phyloP scores from a whole-genome alignment of 2,329 filamentous ascomycete species.

The Colletotrichum melonis region DNA sequence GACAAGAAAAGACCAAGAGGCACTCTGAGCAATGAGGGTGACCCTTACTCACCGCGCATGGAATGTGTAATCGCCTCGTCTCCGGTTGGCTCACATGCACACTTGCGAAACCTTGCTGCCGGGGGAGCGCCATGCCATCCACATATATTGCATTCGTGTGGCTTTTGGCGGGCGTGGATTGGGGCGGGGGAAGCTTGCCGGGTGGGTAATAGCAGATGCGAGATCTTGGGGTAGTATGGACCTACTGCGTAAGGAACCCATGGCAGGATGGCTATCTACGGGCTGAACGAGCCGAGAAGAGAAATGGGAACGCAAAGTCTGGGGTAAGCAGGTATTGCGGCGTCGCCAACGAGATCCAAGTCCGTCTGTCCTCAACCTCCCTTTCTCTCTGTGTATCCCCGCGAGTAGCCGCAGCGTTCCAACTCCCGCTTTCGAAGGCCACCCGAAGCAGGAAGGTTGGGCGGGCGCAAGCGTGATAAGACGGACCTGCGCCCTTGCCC shows the following conservation, averaged over 20 bases:
- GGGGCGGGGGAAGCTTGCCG: neutral
- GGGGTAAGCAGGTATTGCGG: neutral
- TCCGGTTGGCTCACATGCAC: slow-evolving; percentile 30
- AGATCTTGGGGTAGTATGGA: slow-evolving; percentile 24
- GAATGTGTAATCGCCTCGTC: slow-evolving; percentile 14
- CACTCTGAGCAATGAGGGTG: neutral
- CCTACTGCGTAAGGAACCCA: too few relatives aligned
- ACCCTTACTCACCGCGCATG: neutral
- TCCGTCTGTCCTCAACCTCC: neutral
- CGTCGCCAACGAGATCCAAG: neutral
- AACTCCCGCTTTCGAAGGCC: neutral
- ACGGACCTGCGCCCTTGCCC: neutral
- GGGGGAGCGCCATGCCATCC: neutral
- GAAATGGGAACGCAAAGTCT: neutral
- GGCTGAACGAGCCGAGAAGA: neutral
- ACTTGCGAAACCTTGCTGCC: slow-evolving; percentile 22
- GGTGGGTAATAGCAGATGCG: neutral
- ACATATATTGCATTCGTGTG: neutral
- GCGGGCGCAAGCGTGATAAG: neutral
- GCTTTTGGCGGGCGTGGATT: neutral
- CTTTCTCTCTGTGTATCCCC: neutral
- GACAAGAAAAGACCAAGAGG: neutral
- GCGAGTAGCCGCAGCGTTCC: slow-evolving; percentile 4
- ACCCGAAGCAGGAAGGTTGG: slow-evolving; percentile 1
- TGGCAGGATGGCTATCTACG: neutral